Evolutionary conservation across 371 early-diverging fungal genomes (phyloP).

Genomic region (Encephalitozoon cuniculi): DNA sequence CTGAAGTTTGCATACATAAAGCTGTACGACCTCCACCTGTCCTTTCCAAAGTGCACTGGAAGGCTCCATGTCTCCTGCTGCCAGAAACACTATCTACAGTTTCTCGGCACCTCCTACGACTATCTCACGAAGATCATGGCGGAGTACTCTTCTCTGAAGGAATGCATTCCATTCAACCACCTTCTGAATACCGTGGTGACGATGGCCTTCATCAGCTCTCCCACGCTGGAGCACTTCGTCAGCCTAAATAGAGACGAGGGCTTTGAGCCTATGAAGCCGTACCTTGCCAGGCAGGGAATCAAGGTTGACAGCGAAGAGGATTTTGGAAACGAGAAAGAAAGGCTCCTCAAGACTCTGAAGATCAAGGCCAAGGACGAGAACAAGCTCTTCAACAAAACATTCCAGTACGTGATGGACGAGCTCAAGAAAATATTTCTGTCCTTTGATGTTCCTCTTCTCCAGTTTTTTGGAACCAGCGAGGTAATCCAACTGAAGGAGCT

Average conservation of each 20-base stretch:
- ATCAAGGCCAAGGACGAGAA: not conserved
- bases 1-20: not conserved
- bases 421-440: not conserved
- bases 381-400: not conserved
- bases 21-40: not conserved
- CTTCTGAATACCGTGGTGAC: not conserved
- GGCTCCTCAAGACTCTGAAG: not conserved
- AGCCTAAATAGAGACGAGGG: not conserved
- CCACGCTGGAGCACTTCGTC: not conserved
- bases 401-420: constrained; percentile 3
- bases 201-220: not conserved
- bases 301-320: not conserved
- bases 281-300: not conserved
- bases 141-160: not conserved
- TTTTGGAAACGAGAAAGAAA: not conserved
- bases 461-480: not conserved
- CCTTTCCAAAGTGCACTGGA: not conserved
- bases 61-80: not conserved
- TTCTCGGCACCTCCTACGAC: not conserved
- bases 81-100: not conserved
- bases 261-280: not conserved
- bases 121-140: not conserved
- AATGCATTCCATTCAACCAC: not conserved
- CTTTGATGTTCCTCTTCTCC: not conserved
- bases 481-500: not conserved